phyloP scores from a whole-genome alignment of 2,329 filamentous ascomycete genomes.

The Ascochyta pisi region DNA sequence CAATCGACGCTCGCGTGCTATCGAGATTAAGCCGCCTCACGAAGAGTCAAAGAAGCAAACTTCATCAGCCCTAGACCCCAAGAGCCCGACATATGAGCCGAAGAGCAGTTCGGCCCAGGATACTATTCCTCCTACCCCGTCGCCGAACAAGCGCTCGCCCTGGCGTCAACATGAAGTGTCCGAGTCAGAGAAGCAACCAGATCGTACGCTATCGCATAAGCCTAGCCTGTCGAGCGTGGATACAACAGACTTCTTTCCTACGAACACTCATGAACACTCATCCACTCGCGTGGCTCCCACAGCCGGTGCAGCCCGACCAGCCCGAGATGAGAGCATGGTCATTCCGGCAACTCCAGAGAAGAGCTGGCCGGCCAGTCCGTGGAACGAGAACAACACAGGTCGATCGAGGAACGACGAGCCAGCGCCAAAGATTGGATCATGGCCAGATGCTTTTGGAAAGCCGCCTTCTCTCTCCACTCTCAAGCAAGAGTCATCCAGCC shows the following conservation, averaged over 20 bases:
- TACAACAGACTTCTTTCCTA: slow-evolving; percentile 52
- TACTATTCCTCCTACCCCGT: slow-evolving; percentile 40
- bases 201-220: slow-evolving; percentile 37
- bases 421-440: slow-evolving; percentile 36
- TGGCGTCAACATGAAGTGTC: slow-evolving; percentile 34
- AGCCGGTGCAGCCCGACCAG: slow-evolving; percentile 14
- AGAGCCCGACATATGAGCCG: slow-evolving; percentile 51
- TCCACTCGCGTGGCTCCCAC: slow-evolving; percentile 43
- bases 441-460: slow-evolving; percentile 42
- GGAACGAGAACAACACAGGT: slow-evolving; percentile 39
- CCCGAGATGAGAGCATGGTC: slow-evolving; percentile 22
- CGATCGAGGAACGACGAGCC: slow-evolving; percentile 31
- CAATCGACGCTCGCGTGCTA: slow-evolving; percentile 49
- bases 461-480: slow-evolving; percentile 28
- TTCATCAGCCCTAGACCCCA: slow-evolving; percentile 45
- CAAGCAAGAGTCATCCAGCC: slow-evolving; percentile 18
- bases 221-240: slow-evolving; percentile 49
- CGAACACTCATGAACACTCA: slow-evolving; percentile 50
- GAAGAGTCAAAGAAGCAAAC: slow-evolving; percentile 34
- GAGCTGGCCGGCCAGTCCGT: slow-evolving; percentile 44
- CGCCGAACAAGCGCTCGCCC: slow-evolving; percentile 39
- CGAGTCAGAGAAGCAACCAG: slow-evolving; percentile 22
- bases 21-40: slow-evolving; percentile 50
- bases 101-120: slow-evolving; percentile 17
- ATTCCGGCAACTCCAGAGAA: slow-evolving; percentile 47